Evolutionary conservation across 257 asterid species (phyloP).

Genomic region (Solanum medicagineum): DNA sequence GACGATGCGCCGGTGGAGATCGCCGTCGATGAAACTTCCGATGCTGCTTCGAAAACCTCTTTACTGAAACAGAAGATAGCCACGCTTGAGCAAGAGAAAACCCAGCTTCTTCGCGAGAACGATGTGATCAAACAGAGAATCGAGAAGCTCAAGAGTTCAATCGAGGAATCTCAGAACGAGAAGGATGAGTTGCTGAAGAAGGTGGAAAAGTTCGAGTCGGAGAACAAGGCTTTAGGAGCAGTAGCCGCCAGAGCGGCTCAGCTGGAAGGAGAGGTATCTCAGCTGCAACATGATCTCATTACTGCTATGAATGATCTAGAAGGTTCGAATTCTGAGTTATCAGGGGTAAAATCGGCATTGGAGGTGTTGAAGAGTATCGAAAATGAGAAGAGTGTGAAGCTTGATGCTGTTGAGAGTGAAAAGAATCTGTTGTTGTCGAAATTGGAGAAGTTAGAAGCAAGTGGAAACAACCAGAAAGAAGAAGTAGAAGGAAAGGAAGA

Average conservation of each 20-base stretch:
- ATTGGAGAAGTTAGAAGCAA: conserved; percentile 18
- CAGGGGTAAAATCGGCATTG: conserved; percentile 24
- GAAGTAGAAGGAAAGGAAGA: conserved; percentile 35
- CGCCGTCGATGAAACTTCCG: conserved; percentile 30
- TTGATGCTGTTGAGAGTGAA: conserved; percentile 41
- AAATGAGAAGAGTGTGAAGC: conserved; percentile 23
- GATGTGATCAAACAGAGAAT: conserved; percentile 20
- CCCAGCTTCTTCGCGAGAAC: conserved; percentile 24
- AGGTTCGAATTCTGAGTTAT: conserved; percentile 27
- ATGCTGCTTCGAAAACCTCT: conserved; percentile 9
- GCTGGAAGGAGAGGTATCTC: conserved; percentile 47
- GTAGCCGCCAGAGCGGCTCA: conserved; percentile 57
- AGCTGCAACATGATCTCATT: conserved; percentile 52
- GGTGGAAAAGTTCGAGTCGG: conserved; percentile 21
- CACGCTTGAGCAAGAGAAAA: conserved; percentile 43
- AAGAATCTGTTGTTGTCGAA: conserved; percentile 32
- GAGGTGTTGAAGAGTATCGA: conserved; percentile 27
- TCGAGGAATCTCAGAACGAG: conserved; percentile 16
- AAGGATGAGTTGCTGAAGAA: conserved; percentile 20
- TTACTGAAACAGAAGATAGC: conserved; percentile 19
- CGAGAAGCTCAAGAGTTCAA: conserved; percentile 31
- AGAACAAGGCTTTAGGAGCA: conserved; percentile 19
- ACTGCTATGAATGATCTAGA: conserved; percentile 33
- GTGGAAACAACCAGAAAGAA: conserved; percentile 8
- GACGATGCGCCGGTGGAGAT: conserved; percentile 38